Evolutionary conservation across 306 rosid genomes (phyloP).

Genomic region (Trichosanthes cucumerina): DNA sequence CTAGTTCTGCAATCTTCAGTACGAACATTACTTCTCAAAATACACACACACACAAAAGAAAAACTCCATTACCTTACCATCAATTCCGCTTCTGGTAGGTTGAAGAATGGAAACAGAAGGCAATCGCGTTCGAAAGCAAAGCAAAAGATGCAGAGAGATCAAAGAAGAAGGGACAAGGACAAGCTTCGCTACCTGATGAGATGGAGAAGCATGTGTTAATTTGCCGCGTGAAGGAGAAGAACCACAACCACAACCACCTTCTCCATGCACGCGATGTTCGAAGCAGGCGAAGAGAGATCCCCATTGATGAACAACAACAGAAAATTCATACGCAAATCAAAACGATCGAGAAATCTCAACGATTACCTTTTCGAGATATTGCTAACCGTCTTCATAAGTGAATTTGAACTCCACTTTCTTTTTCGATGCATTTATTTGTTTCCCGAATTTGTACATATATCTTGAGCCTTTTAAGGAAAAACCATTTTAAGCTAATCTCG

Average conservation of each 20-base stretch:
- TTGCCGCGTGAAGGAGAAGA: conserved; percentile 56
- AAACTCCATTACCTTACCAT: not conserved
- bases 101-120: conserved; percentile 80
- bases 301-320: conserved; percentile 28
- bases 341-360: conserved; percentile 17
- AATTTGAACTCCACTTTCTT: not conserved
- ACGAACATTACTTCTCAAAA: not conserved
- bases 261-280: conserved; percentile 16
- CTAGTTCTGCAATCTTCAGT: not conserved
- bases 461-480: not conserved
- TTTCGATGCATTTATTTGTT: not conserved
- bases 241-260: not conserved
- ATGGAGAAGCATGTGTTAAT: conserved; percentile 69
- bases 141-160: conserved; percentile 36
- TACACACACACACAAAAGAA: not conserved
- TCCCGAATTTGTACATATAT: not conserved
- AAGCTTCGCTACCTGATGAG: conserved; percentile 28
- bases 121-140: conserved; percentile 45
- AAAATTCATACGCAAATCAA: conserved; percentile 2
- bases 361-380: conserved; percentile 53
- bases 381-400: not conserved
- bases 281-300: conserved; percentile 25
- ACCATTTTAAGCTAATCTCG: not conserved
- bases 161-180: conserved; percentile 15
- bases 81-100: conserved; percentile 32